Evolutionary conservation across 192 early-diverging fungal genomes (phyloP).

Genomic region (Backusella luteola): DNA sequence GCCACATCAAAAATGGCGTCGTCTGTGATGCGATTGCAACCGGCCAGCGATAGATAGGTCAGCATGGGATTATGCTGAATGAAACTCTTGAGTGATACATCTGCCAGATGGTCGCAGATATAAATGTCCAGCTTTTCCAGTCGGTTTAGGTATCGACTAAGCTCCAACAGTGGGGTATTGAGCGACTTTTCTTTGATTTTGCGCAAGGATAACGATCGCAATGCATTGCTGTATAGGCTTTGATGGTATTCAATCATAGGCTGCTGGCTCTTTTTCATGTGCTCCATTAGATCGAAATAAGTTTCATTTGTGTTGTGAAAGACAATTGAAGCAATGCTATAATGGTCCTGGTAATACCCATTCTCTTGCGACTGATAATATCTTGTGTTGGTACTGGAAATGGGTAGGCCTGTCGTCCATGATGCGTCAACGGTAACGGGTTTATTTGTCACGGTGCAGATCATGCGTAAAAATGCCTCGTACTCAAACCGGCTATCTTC

Average conservation of each 20-base stretch:
- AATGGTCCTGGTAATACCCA: not conserved
- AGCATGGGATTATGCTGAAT: constrained; percentile 28
- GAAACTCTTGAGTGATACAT: constrained; percentile 39
- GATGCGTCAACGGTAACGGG: constrained; percentile 5
- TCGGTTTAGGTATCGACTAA: constrained; percentile 24
- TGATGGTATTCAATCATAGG: not conserved
- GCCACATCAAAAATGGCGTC: constrained; percentile 40
- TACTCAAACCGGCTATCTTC: constrained; percentile 28
- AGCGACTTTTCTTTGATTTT: constrained; percentile 36
- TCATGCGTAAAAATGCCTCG: constrained; percentile 15
- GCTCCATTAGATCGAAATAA: not conserved
- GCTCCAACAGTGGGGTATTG: constrained; percentile 26
- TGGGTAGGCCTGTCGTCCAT: not conserved
- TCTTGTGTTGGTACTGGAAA: not conserved
- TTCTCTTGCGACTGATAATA: not conserved
- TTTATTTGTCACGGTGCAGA: constrained; percentile 10
- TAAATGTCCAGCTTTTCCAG: constrained; percentile 47
- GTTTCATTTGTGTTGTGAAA: not conserved
- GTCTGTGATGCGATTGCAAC: constrained; percentile 49
- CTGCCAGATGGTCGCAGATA: constrained; percentile 51
- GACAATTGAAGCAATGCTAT: not conserved
- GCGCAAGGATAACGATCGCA: constrained; percentile 29
- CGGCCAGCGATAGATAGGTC: constrained; percentile 43
- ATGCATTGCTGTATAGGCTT: constrained; percentile 7
- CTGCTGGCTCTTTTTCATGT: not conserved